These are phyloP conservation scores for Lentithecium fluviatile DNA, from an alignment of 495 filamentous ascomycete genomes.

Conservation along the genomic window DNA sequence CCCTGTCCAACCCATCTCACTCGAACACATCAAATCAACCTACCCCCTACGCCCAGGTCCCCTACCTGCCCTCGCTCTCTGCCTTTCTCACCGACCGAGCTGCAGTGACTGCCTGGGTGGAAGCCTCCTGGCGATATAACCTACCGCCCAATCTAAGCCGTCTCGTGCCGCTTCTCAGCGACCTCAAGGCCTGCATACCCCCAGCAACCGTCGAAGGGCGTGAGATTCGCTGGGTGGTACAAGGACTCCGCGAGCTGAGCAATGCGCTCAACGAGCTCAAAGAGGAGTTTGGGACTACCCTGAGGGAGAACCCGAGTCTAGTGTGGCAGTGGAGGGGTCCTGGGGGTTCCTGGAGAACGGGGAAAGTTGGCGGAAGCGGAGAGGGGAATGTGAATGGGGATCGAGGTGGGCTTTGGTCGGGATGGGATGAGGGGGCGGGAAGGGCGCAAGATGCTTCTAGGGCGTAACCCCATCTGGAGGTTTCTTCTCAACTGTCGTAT, in stretches of 20 bases:
- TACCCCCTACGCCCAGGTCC: constrained; percentile 2
- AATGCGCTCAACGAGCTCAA: constrained; percentile 20
- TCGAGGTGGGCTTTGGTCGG: constrained; percentile 14
- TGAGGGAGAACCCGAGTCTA: constrained; percentile 22
- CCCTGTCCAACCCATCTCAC: constrained; percentile 8
- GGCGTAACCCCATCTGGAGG: neutral
- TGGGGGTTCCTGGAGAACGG: neutral
- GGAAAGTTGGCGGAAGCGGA: neutral
- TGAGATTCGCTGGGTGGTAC: constrained; percentile 22
- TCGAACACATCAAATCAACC: neutral
- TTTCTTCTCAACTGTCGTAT: no score
- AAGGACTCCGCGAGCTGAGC: constrained; percentile 17
- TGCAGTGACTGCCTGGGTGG: constrained; percentile 28
- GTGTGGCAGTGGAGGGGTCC: constrained; percentile 27
- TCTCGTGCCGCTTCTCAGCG: constrained; percentile 22
- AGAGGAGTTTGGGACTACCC: constrained; percentile 14
- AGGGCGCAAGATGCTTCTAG: constrained; percentile 3
- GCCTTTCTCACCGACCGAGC: constrained; percentile 23
- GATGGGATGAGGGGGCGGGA: constrained; percentile 21
- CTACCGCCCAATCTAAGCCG: constrained; percentile 30
- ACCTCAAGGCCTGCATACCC: constrained; percentile 14
- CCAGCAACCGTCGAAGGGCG: constrained; percentile 20
- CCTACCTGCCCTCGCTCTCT: constrained; percentile 26
- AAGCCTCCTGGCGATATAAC: constrained; percentile 31
- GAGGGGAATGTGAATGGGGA: neutral